A percentile compares a stretch with the other conserved stretches of the same genome.
phyloP scores from a whole-genome alignment of 1,139 yeast species.

The Scheffersomyces stambukii region DNA sequence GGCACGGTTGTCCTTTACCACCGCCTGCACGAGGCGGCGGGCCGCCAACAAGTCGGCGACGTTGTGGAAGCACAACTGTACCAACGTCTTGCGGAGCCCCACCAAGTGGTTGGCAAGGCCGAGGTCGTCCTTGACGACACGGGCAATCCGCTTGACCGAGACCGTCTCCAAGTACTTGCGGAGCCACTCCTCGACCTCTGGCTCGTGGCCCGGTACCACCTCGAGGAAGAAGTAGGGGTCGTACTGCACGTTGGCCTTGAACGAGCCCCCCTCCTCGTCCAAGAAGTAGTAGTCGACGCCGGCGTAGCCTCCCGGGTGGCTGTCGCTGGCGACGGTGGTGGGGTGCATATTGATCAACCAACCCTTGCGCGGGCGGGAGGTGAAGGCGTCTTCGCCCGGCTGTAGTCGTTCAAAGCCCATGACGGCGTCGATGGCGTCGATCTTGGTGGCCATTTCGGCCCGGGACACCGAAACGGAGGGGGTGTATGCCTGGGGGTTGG shows the following conservation, averaged over 20 bases:
- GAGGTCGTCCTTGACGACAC: slow-evolving; percentile 73
- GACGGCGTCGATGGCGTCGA: slow-evolving; percentile 62
- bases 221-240: slow-evolving; percentile 88
- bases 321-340: slow-evolving; percentile 55
- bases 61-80: slow-evolving; percentile 73
- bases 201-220: slow-evolving; percentile 50
- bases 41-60: slow-evolving; percentile 72
- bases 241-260: slow-evolving; percentile 76
- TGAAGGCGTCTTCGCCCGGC: slow-evolving; percentile 51
- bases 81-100: slow-evolving; percentile 63
- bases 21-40: slow-evolving; percentile 63
- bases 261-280: slow-evolving; percentile 97
- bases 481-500: no score
- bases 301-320: slow-evolving; percentile 59
- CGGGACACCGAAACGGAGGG: no score
- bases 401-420: slow-evolving; percentile 86
- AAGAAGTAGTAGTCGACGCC: slow-evolving; percentile 94
- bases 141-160: slow-evolving; percentile 48
- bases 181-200: slow-evolving; percentile 81
- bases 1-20: slow-evolving; percentile 63
- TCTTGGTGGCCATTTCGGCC: no score
- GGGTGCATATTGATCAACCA: slow-evolving; percentile 91
- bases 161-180: slow-evolving; percentile 62
- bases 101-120: slow-evolving; percentile 78
- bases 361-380: slow-evolving; percentile 59